Percentiles rank a stretch among this genome's conserved stretches.
These are phyloP conservation scores for Malassezia restricta DNA, from an alignment of 1,284 basidiomycete genomes.

Conservation along the genomic window DNA sequence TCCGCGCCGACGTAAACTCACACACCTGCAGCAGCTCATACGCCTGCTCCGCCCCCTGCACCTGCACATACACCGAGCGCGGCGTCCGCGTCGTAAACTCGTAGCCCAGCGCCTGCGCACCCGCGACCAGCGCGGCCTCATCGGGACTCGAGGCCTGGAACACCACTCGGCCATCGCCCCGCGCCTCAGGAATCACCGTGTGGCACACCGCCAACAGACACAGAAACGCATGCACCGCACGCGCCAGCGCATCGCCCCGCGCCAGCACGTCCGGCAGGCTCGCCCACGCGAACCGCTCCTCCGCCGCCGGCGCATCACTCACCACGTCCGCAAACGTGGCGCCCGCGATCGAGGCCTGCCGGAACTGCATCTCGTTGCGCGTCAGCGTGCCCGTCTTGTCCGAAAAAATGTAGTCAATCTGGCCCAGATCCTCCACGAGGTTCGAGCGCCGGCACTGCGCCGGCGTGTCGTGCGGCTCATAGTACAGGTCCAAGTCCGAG, in stretches of 20 bases:
- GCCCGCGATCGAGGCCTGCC: slow-evolving; percentile 76
- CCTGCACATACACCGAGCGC: slow-evolving; percentile 77
- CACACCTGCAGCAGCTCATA: slow-evolving; percentile 90
- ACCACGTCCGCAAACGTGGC: slow-evolving; percentile 69
- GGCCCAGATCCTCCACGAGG: slow-evolving; percentile 92
- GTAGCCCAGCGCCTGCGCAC: slow-evolving; percentile 83
- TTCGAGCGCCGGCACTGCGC: slow-evolving; percentile 92
- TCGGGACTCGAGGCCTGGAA: slow-evolving; percentile 97
- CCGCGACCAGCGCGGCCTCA: slow-evolving; percentile 87
- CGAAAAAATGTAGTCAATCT: slow-evolving; percentile 96
- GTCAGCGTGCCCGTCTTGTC: slow-evolving; percentile 98
- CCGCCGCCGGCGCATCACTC: slow-evolving; percentile 45
- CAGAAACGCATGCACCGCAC: slow-evolving; percentile 70
- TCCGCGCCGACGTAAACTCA: slow-evolving; percentile 95
- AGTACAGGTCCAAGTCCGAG: slow-evolving; percentile 67
- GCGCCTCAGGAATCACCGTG: slow-evolving; percentile 86
- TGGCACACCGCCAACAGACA: slow-evolving; percentile 89
- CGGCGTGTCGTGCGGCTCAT: slow-evolving; percentile 83
- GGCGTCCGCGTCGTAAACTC: slow-evolving; percentile 91
- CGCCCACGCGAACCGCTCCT: slow-evolving; percentile 50
- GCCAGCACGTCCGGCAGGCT: slow-evolving; percentile 55
- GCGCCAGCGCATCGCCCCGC: slow-evolving; percentile 48
- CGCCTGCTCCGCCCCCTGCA: slow-evolving; percentile 62
- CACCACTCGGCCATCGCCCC: slow-evolving; percentile 54
- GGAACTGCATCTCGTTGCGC: slow-evolving; percentile 94